These are phyloP conservation scores for Trifolium subterraneum DNA, from an alignment of 306 rosid genomes.

Conservation along the genomic window DNA sequence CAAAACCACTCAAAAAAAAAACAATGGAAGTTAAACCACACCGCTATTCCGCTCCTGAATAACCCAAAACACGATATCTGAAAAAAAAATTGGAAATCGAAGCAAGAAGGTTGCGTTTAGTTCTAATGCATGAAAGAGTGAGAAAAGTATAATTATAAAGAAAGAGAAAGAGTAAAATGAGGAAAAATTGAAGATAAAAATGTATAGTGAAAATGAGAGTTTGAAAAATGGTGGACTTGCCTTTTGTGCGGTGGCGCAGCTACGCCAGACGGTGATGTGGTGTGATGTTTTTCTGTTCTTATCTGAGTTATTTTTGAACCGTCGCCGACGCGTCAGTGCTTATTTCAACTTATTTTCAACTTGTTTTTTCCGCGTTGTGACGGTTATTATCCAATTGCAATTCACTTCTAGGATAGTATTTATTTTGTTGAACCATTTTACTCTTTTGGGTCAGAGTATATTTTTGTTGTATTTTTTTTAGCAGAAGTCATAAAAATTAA, in stretches of 20 bases:
- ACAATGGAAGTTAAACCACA: background rate
- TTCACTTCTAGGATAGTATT: no score
- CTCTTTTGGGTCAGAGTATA: no score
- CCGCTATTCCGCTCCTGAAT: background rate
- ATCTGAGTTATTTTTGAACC: background rate
- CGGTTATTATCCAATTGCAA: background rate
- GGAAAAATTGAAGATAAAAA: no score
- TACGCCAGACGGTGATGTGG: background rate
- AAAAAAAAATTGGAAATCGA: background rate
- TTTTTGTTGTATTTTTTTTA: no score
- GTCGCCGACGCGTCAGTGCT: background rate
- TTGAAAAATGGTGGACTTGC: background rate
- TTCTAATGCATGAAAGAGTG: background rate
- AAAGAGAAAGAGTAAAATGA: background rate
- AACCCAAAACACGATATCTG: background rate
- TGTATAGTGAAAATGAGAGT: background rate
- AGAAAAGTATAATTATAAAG: no score
- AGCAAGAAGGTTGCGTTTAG: background rate
- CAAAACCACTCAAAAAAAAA: background rate
- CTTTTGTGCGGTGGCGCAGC: background rate
- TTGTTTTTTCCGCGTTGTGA: background rate
- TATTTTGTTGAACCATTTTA: no score
- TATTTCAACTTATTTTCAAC: background rate
- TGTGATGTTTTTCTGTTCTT: background rate
- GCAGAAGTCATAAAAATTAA: no score